Evolutionary conservation across 2,329 filamentous ascomycete species (phyloP).

Genomic region (Aspergillus sclerotialis): DNA sequence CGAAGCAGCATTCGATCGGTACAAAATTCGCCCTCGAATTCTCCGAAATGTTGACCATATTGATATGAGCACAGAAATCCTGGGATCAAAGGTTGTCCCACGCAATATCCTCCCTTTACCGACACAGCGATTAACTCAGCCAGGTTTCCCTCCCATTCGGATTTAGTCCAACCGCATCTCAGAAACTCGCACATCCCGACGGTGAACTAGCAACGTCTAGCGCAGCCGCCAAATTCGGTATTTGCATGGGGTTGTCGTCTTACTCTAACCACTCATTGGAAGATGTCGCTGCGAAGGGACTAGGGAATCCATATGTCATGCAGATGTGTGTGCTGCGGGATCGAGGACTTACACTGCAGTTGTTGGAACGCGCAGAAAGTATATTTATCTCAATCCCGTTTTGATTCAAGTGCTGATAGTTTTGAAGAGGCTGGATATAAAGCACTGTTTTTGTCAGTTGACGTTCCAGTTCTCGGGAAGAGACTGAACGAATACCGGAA

Average conservation of each 20-base stretch:
- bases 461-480: constrained; percentile 48
- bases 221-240: constrained; percentile 37
- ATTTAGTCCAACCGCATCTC: constrained; percentile 49
- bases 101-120: no score
- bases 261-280: constrained; percentile 42
- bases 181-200: constrained; percentile 46
- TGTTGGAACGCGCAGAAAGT: constrained; percentile 41
- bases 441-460: constrained; percentile 50
- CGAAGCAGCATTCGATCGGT: constrained; percentile 45
- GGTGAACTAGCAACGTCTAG: constrained; percentile 46
- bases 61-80: constrained; percentile 39
- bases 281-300: constrained; percentile 38
- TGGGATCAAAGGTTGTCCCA: constrained; percentile 36
- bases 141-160: constrained; percentile 45
- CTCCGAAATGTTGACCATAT: constrained; percentile 39
- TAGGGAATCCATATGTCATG: constrained; percentile 44
- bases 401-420: no score
- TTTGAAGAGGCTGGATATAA: constrained; percentile 47
- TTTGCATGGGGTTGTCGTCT: constrained; percentile 44
- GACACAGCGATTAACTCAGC: background rate
- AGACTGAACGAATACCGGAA: constrained; percentile 50
- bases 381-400: constrained; percentile 9
- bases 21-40: constrained; percentile 44
- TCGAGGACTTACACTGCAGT: constrained; percentile 33
- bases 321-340: constrained; percentile 50